Conservation (phyloP, 176 grass and related monocot genomes). For the Themeda triandra region DNA sequence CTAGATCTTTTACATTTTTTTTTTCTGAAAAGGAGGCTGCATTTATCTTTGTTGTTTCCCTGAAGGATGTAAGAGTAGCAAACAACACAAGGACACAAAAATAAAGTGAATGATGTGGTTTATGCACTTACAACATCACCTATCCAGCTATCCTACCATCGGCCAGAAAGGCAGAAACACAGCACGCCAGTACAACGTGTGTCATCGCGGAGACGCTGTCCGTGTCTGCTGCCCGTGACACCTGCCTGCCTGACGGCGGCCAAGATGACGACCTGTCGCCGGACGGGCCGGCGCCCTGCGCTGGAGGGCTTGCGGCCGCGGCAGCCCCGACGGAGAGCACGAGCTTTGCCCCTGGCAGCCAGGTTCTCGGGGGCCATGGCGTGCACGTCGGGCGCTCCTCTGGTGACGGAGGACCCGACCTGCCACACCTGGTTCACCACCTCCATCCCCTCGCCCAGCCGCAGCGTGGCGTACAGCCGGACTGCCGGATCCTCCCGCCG, state of each 20-base stretch:
- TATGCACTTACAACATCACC: not conserved
- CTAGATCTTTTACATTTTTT: not conserved
- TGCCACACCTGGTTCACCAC: conserved; percentile 14
- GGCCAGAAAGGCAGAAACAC: not conserved
- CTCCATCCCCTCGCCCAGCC: not conserved
- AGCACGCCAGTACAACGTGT: not conserved
- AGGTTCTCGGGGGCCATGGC: not conserved
- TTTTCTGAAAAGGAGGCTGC: not conserved
- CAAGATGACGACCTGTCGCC: not conserved
- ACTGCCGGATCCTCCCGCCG: not conserved
- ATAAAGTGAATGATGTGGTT: not conserved
- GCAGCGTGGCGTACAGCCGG: conserved; percentile 4
- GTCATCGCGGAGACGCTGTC: not conserved
- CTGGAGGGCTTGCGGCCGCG: not conserved
- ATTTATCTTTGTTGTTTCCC: not conserved
- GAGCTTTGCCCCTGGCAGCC: not conserved
- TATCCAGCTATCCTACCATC: not conserved
- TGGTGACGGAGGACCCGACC: not conserved
- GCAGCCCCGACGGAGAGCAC: not conserved
- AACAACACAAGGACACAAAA: too few species aligned
- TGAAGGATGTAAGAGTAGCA: not conserved
- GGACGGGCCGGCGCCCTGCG: not conserved
- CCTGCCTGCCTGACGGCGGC: not conserved
- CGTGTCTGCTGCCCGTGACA: not conserved
- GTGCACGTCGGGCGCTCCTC: not conserved